Base-by-base conservation (phyloP, 306 rosid genomes). In the Lathyrus sativus region DNA sequence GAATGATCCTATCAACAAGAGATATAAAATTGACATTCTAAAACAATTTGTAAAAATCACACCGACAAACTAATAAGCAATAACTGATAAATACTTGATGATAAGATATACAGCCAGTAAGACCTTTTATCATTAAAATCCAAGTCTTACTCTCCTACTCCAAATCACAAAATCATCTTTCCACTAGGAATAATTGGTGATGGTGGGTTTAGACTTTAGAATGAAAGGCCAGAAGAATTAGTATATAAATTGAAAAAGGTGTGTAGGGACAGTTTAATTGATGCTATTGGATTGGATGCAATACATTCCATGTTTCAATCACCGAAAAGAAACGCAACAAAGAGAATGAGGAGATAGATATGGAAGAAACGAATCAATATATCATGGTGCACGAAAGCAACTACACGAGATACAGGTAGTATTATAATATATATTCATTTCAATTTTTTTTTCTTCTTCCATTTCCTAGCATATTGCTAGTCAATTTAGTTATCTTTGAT, bases 331-430 rank as follows among this genome's bases (percentile, higher is more conserved):
- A 33, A 45, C 28, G 35, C 62, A 65, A 38, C 79, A 69, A 38
- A 74, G 33, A 48, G 76, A 74, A 74, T 73, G 18, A 19, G 14
- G 75, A 73, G 75, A 70, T 50, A 66, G 70, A 68, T 64, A 54
- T 44, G 35, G 81, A 76, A 55, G 45, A 29, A 70, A 58, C 17
- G 7, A 19, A 68, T 51, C 28, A 42, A 56, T 11, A 46, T 17
- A 48, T 44, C 26, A 44, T 59, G 24, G 67, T 42, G 48, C 37
- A 55, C 26, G 48, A 67, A 65, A 56, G 79, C 58, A 48, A 31
- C 65, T 14, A 14, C 53, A 45, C 56, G 58, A 19, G 58, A 19
- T 31, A 45, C 49, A 49, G 33, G 50, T 29, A 50, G 66, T 57
- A n/a, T 24, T 56, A 35, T 35, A 35, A 35, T 35, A 29, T 38